Evolutionary conservation across 768 basidiomycete genomes (phyloP).

Genomic region (Phylloporus sp.): DNA sequence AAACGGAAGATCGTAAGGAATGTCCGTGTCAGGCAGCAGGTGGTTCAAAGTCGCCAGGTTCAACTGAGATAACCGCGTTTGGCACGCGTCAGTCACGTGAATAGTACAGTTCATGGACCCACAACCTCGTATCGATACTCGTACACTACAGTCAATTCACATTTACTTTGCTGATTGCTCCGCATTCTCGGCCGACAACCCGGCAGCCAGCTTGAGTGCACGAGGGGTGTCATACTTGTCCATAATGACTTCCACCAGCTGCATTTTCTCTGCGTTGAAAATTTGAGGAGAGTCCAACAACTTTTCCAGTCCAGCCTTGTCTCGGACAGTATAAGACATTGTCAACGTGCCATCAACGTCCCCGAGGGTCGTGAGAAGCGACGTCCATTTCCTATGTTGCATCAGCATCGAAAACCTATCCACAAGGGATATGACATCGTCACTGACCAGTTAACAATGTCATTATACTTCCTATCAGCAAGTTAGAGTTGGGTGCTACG

Average conservation of each 20-base stretch:
- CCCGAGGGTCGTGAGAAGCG: slow-evolving; percentile 55
- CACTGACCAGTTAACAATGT: slow-evolving; percentile 67
- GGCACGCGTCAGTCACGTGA: slow-evolving; percentile 31
- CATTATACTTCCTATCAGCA: slow-evolving; percentile 67
- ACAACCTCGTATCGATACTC: not conserved
- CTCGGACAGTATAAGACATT: slow-evolving; percentile 62
- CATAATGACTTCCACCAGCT: slow-evolving; percentile 81
- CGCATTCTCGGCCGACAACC: slow-evolving; percentile 13
- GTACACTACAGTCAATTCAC: slow-evolving; percentile 6
- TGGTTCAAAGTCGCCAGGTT: not conserved
- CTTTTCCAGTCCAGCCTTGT: slow-evolving; percentile 58
- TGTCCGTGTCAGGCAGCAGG: not conserved
- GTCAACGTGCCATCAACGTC: slow-evolving; percentile 44
- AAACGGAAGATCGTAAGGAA: not conserved
- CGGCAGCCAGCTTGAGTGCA: slow-evolving; percentile 52
- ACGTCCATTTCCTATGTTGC: slow-evolving; percentile 52
- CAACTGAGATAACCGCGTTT: not conserved
- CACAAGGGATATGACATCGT: not conserved
- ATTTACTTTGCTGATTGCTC: slow-evolving; percentile 18
- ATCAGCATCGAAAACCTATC: not conserved
- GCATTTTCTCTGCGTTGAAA: slow-evolving; percentile 57
- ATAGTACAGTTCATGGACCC: not conserved
- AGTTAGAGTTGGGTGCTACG: not conserved
- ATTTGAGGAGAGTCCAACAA: slow-evolving; percentile 66
- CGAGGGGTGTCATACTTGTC: slow-evolving; percentile 65